Conservation (phyloP, 2,329 filamentous ascomycete species). For the Monilinia polystroma region DNA sequence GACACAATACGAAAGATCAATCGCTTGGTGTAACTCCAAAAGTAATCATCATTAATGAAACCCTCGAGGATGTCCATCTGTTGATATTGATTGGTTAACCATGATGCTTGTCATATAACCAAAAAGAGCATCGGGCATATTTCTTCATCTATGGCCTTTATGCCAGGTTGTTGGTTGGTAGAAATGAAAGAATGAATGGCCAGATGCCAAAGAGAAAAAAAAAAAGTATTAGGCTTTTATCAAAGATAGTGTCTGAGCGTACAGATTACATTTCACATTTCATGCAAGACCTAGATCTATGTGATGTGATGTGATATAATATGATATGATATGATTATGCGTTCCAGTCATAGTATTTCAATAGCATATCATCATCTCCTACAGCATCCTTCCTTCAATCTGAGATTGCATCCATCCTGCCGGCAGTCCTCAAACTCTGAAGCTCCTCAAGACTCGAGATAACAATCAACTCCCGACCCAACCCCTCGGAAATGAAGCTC, state of each 20-base stretch:
- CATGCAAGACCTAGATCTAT: not conserved
- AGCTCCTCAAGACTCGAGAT: not conserved
- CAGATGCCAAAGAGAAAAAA: no score
- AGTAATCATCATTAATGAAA: not conserved
- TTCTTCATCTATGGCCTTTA: not conserved
- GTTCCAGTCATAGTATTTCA: not conserved
- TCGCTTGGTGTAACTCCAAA: not conserved
- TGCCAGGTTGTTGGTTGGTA: not conserved
- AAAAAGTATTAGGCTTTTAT: not conserved
- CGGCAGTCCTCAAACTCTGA: not conserved
- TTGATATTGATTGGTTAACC: conserved; percentile 5
- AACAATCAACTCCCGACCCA: conserved; percentile 7
- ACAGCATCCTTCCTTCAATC: no score
- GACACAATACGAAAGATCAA: not conserved
- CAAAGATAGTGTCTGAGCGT: not conserved
- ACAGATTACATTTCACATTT: not conserved
- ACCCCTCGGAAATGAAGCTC: conserved; percentile 7
- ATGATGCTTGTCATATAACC: not conserved
- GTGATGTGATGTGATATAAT: not conserved
- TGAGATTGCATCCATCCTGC: not conserved
- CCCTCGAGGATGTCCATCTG: conserved; percentile 1
- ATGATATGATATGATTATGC: not conserved
- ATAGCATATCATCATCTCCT: not conserved
- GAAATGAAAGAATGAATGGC: no score
- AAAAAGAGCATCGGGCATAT: not conserved